A percentile compares a stretch with the other conserved stretches of the same genome.
These are phyloP conservation scores for Aegle marmelos DNA, from an alignment of 345 rosid species.

Conservation along the genomic window DNA sequence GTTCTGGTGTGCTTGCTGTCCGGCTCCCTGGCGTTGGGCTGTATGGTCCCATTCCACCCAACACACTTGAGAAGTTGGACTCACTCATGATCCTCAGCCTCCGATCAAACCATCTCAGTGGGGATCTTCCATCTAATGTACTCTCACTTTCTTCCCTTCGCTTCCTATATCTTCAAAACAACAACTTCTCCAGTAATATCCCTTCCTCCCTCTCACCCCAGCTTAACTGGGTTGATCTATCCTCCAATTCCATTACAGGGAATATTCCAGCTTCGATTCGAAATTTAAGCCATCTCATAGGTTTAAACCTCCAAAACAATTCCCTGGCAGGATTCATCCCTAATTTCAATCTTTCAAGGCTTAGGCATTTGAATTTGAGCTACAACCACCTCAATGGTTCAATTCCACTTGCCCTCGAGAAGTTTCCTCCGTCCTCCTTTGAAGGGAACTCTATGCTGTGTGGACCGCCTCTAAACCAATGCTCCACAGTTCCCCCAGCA, in stretches of 20 bases:
- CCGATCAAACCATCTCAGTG: slow-evolving; percentile 60
- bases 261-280: slow-evolving; percentile 49
- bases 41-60: slow-evolving; percentile 70
- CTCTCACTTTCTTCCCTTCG: slow-evolving; percentile 75
- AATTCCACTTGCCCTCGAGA: slow-evolving; percentile 59
- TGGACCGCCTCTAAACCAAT: slow-evolving; percentile 61
- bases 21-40: slow-evolving; percentile 85
- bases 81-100: slow-evolving; percentile 73
- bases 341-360: slow-evolving; percentile 42
- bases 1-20: slow-evolving; percentile 55
- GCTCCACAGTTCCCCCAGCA: slow-evolving; percentile 41
- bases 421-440: slow-evolving; percentile 68
- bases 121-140: slow-evolving; percentile 67
- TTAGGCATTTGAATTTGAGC: slow-evolving; percentile 71
- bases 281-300: slow-evolving; percentile 54
- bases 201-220: slow-evolving; percentile 51
- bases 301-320: slow-evolving; percentile 66
- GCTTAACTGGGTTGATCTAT: slow-evolving; percentile 67
- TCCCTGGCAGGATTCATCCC: slow-evolving; percentile 68
- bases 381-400: slow-evolving; percentile 73
- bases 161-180: slow-evolving; percentile 61
- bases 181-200: slow-evolving; percentile 74
- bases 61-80: slow-evolving; percentile 75
- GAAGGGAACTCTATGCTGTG: slow-evolving; percentile 66
- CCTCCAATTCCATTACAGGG: slow-evolving; percentile 68